Conservation (phyloP, 257 asterid species). For the Thymus mandschuricus region DNA sequence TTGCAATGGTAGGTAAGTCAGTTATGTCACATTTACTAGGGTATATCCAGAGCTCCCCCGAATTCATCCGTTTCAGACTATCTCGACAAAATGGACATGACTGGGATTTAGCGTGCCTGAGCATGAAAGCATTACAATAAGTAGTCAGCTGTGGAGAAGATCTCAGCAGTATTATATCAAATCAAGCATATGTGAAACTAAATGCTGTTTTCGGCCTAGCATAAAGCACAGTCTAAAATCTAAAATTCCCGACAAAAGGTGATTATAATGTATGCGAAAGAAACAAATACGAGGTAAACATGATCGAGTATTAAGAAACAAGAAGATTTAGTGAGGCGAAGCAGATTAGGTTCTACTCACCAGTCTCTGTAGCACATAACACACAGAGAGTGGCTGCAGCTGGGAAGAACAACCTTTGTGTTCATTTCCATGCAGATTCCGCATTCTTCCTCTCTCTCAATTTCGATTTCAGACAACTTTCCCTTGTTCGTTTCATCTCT, state of each 20-base stretch:
- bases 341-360: slow-evolving; percentile 41
- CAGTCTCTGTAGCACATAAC: slow-evolving; percentile 76
- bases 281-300: neutral
- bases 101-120: slow-evolving; percentile 74
- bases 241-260: neutral
- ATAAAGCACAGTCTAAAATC: neutral
- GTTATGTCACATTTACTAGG: slow-evolving; percentile 61
- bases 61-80: slow-evolving; percentile 64
- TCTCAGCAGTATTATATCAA: neutral
- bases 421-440: slow-evolving; percentile 90
- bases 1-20: slow-evolving; percentile 53
- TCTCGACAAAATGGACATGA: slow-evolving; percentile 95
- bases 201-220: neutral
- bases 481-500: slow-evolving; percentile 66
- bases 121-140: neutral
- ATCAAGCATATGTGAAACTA: neutral
- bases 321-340: neutral
- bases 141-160: neutral
- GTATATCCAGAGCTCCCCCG: slow-evolving; percentile 87
- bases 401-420: slow-evolving; percentile 83
- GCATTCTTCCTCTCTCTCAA: slow-evolving; percentile 95
- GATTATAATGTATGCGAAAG: neutral
- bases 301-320: neutral
- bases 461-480: slow-evolving; percentile 75
- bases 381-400: slow-evolving; percentile 84